These are phyloP conservation scores for Nakazawaea laoshanensis DNA, from an alignment of 805 yeast species.

Conservation along the genomic window DNA sequence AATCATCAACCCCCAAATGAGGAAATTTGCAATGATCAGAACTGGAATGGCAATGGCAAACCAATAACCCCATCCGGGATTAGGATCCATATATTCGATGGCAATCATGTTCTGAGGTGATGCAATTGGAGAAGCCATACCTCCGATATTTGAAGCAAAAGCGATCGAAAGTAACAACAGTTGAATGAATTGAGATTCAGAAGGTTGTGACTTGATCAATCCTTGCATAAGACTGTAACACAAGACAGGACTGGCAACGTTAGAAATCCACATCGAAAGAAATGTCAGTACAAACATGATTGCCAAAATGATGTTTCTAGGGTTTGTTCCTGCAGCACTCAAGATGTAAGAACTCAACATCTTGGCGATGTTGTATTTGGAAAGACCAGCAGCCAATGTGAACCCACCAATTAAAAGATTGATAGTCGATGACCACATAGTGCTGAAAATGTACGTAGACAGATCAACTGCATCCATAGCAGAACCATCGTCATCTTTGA, in stretches of 20 bases:
- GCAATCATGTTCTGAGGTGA: conserved; percentile 50
- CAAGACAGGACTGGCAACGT: conserved; percentile 48
- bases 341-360: conserved; percentile 40
- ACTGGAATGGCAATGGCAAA: conserved; percentile 43
- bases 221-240: conserved; percentile 45
- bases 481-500: conserved; percentile 37
- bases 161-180: conserved; percentile 31
- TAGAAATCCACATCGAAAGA: conserved; percentile 51
- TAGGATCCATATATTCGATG: conserved; percentile 42
- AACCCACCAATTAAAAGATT: conserved; percentile 45
- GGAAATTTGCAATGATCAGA: conserved; percentile 28
- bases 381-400: conserved; percentile 45
- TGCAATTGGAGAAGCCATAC: conserved; percentile 48
- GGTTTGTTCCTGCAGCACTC: conserved; percentile 42
- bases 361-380: conserved; percentile 45
- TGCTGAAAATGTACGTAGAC: conserved; percentile 33
- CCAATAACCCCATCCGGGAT: conserved; percentile 52
- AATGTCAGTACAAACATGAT: conserved; percentile 43
- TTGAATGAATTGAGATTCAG: conserved; percentile 22
- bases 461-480: conserved; percentile 33
- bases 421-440: conserved; percentile 49
- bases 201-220: conserved; percentile 30
- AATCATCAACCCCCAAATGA: conserved; percentile 40
- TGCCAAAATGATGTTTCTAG: conserved; percentile 36
- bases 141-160: conserved; percentile 42